A percentile compares a stretch with the other conserved stretches of the same genome.
Conservation (phyloP, 306 rosid genomes). For the Psophocarpus tetragonolobus region DNA sequence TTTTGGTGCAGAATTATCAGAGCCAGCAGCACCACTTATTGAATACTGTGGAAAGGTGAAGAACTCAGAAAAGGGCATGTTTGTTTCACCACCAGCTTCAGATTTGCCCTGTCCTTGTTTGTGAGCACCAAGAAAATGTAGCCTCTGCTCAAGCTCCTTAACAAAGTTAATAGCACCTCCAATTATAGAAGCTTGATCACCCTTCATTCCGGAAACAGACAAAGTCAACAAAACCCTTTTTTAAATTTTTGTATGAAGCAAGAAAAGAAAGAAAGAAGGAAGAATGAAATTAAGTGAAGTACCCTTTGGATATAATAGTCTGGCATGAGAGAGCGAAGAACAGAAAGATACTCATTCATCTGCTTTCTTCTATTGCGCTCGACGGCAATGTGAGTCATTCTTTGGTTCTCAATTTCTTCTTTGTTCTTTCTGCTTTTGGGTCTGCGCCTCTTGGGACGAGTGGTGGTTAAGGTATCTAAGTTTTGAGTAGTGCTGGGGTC, state of each 20-base stretch:
- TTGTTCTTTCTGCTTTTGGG: constrained; percentile 69
- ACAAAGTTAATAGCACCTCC: constrained; percentile 94
- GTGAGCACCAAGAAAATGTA: constrained; percentile 62
- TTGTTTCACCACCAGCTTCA: neutral
- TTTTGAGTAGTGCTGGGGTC: constrained; percentile 27
- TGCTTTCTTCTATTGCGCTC: constrained; percentile 90
- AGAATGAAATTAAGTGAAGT: constrained; percentile 1
- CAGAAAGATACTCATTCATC: constrained; percentile 91
- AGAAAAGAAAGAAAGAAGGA: neutral
- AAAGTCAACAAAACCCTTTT: neutral
- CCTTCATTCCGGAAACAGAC: constrained; percentile 47
- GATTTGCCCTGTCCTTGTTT: constrained; percentile 33
- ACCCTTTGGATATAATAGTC: constrained; percentile 95
- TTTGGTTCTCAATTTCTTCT: constrained; percentile 90
- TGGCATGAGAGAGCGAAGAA: constrained; percentile 89
- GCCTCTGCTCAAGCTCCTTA: constrained; percentile 82
- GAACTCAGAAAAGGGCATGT: constrained; percentile 76
- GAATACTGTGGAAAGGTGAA: constrained; percentile 85
- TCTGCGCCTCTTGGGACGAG: constrained; percentile 76
- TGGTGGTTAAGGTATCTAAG: constrained; percentile 21
- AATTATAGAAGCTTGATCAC: constrained; percentile 92
- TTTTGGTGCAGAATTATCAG: constrained; percentile 37
- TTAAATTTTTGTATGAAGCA: neutral
- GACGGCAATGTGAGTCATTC: constrained; percentile 98
- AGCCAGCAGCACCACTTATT: constrained; percentile 30